Conservation (phyloP, 306 rosid species). For the Dicorynia guianensis region DNA sequence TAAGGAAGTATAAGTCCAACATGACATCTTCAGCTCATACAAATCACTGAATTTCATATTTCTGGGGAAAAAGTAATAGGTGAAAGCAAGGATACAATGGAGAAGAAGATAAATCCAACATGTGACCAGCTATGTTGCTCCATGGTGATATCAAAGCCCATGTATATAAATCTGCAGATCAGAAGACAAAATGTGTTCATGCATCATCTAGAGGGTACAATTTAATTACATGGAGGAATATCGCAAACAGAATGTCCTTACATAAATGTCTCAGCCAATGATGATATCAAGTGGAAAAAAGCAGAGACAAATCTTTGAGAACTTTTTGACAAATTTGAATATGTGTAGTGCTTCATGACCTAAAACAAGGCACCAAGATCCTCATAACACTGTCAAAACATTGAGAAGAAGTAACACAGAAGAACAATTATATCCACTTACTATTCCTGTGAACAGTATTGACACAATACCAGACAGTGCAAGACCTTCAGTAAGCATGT, state of each 20-base stretch:
- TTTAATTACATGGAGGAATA: constrained; percentile 20
- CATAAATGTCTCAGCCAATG: constrained; percentile 96
- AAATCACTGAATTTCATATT: constrained; percentile 31
- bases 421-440: constrained; percentile 51
- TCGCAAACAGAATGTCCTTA: constrained; percentile 50
- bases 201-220: constrained; percentile 31
- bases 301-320: constrained; percentile 91
- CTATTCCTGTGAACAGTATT: constrained; percentile 95
- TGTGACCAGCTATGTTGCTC: constrained; percentile 89
- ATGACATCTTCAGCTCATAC: constrained; percentile 23
- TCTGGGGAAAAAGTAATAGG: constrained; percentile 13
- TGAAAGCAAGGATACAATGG: constrained; percentile 74
- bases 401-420: constrained; percentile 15
- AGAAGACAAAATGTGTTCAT: constrained; percentile 17
- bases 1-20: constrained; percentile 55
- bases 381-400: constrained; percentile 30
- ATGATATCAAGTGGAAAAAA: constrained; percentile 94
- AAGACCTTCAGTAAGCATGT: constrained; percentile 98
- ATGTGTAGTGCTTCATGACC: constrained; percentile 99
- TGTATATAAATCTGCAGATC: constrained; percentile 76
- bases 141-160: constrained; percentile 88
- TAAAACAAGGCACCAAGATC: constrained; percentile 47
- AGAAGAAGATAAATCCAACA: constrained; percentile 82
- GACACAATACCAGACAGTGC: constrained; percentile 98
- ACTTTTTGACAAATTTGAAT: constrained; percentile 88